phyloP scores from a whole-genome alignment of 768 basidiomycete species.

The button mushroom (Agaricus bisporus) region DNA sequence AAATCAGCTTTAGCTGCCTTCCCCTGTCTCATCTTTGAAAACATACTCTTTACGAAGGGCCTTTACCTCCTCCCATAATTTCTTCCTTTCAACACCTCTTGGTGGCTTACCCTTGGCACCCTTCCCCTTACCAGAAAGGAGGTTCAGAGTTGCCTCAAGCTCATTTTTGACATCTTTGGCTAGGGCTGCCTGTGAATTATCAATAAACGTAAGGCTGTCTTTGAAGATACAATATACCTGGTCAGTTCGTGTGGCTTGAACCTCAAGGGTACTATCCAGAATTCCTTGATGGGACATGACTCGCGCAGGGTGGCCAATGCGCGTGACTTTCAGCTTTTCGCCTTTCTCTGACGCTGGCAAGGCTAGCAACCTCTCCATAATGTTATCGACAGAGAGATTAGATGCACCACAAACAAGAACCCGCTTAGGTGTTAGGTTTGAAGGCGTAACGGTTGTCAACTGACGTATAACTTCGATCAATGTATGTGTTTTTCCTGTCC shows the following conservation, averaged over 20 bases:
- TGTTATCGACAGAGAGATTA: conserved; percentile 94
- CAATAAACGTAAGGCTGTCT: neutral
- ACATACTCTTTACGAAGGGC: conserved; percentile 83
- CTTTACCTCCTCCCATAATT: conserved; percentile 83
- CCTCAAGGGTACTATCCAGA: conserved; percentile 64
- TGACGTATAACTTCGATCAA: conserved; percentile 92
- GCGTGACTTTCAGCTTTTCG: conserved; percentile 57
- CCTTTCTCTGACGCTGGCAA: conserved; percentile 47
- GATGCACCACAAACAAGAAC: conserved; percentile 90
- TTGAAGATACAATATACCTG: conserved; percentile 27
- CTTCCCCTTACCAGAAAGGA: conserved; percentile 69
- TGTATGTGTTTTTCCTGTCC: conserved; percentile 95
- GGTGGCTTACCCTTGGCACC: conserved; percentile 68
- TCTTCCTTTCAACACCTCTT: conserved; percentile 68
- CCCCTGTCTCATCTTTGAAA: neutral
- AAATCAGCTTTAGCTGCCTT: neutral
- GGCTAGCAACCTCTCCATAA: conserved; percentile 76
- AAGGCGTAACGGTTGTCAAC: conserved; percentile 42
- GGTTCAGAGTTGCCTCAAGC: conserved; percentile 59
- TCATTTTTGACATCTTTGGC: conserved; percentile 89
- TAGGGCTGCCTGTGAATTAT: conserved; percentile 55
- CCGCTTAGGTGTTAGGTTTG: conserved; percentile 47
- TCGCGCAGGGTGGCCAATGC: conserved; percentile 95
- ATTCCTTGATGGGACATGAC: conserved; percentile 71
- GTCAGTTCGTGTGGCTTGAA: conserved; percentile 67